phyloP scores from a whole-genome alignment of 2,329 filamentous ascomycete species.

The Ceratocystis albifundus region DNA sequence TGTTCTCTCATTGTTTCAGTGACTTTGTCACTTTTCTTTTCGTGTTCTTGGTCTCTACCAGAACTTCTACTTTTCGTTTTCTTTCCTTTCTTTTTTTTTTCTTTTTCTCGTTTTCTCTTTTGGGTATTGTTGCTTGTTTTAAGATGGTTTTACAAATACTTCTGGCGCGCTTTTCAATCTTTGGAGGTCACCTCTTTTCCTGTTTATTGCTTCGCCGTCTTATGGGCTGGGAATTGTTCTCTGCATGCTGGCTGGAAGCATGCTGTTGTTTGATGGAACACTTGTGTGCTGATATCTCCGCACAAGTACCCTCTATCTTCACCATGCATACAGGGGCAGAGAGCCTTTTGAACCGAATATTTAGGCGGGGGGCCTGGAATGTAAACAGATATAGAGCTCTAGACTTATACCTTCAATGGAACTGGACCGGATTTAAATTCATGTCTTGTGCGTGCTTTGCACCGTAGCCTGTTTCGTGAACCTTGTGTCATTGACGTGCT shows the following conservation, averaged over 20 bases:
- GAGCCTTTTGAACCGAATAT: background rate
- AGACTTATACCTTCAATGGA: slow-evolving; percentile 12
- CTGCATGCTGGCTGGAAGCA: slow-evolving; percentile 9
- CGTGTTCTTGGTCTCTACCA: background rate
- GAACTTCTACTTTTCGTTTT: background rate
- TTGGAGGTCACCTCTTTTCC: slow-evolving; percentile 6
- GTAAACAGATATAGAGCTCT: slow-evolving; percentile 11
- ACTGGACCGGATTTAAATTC: background rate
- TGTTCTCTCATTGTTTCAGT: background rate
- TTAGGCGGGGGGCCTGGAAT: slow-evolving; percentile 5
- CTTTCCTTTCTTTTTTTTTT: background rate
- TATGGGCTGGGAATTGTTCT: slow-evolving; percentile 6
- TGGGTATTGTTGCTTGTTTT: background rate
- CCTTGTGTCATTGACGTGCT: background rate
- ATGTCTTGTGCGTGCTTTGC: too few relatives aligned
- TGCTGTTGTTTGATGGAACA: background rate
- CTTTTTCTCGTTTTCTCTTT: background rate
- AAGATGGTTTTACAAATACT: background rate
- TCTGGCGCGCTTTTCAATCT: slow-evolving; percentile 2
- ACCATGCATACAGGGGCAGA: slow-evolving; percentile 4
- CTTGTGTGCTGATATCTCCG: background rate
- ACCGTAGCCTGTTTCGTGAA: background rate
- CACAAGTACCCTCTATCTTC: background rate
- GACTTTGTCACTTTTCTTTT: slow-evolving; percentile 10
- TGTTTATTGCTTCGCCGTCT: slow-evolving; percentile 11